Evolutionary conservation across 2,329 filamentous ascomycete genomes (phyloP).

Genomic region (Colletotrichum musicola): DNA sequence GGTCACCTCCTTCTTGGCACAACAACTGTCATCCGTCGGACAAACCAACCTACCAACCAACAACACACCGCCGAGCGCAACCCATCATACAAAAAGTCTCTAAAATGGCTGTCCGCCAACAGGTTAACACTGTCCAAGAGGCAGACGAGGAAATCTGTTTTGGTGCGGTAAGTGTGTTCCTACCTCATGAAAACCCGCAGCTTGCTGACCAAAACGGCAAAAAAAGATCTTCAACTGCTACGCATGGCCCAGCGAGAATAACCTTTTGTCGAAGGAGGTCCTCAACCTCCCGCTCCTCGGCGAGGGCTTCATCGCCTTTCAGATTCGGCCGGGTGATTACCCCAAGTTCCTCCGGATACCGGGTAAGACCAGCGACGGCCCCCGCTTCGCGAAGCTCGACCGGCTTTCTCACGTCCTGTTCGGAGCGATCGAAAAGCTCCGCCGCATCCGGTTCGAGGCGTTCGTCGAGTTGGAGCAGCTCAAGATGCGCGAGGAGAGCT

Average conservation of each 20-base stretch:
- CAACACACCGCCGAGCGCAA: not conserved
- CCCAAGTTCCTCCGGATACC: not conserved
- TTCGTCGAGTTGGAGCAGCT: not conserved
- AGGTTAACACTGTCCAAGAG: not conserved
- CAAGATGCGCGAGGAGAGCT: not conserved
- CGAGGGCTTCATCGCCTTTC: not conserved
- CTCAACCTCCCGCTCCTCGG: no score
- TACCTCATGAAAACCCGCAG: not conserved
- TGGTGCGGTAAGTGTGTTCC: not conserved
- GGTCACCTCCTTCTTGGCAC: no score
- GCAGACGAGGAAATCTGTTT: not conserved
- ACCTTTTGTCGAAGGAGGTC: not conserved
- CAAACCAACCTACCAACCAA: not conserved
- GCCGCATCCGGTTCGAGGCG: not conserved
- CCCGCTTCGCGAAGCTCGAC: not conserved
- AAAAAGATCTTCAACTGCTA: not conserved
- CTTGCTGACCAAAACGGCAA: not conserved
- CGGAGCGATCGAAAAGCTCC: not conserved
- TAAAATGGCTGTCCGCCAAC: not conserved
- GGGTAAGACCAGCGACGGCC: no score
- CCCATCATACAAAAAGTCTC: not conserved
- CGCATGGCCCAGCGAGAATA: no score
- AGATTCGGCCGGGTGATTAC: not conserved
- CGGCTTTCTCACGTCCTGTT: not conserved
- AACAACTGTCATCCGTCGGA: not conserved